Evolutionary conservation across 2,329 filamentous ascomycete species (phyloP), one percentile per base, ranked within the genome.

Genomic region (Atkinsonella texensis): DNA sequence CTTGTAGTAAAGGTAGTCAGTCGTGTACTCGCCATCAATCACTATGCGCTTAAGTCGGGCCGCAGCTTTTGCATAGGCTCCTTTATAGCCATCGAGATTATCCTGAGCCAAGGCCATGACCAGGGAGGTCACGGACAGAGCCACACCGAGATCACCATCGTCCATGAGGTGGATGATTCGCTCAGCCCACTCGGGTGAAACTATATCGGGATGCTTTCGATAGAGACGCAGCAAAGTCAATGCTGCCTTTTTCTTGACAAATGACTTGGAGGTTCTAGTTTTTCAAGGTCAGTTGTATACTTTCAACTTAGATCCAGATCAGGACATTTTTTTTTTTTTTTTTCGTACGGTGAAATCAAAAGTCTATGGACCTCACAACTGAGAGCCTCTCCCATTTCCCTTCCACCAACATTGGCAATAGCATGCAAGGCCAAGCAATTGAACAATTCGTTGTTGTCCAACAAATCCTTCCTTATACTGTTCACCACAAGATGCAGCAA

Each of bases 141-240:
- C 89, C 35, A 98, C 93, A 51, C 93, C 93, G 67, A 97, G 83
- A 63, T 98, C 93, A 5, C 81, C 76, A 62, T 98, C 93, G 66
- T 98, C 93, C 90, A 98, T 96, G 42, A 98, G 76, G n/a, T 93
- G 93, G 65, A 98, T 93, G 65, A 98, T 95, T 49, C 93, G 83
- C 72, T 98, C 94, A 8, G 89, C 88, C 93, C 93, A 98, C 72
- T 96, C 90, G 32, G 89, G 86, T 63, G 95, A 90, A 23, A 98
- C 87, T 57, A 98, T 96, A 57, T 83, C 85, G 1, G 91, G 89
- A 62, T 90, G 83, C 72, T 98, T 98, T 59, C 93, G 87, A 70
- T 97, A 98, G 6, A 98, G 72, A 51, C 93, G 86, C 51, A 98
- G 80, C 38, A 98, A 77, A 0, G 93, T 98, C 49, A 98, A 74